phyloP scores from a whole-genome alignment of 2,329 filamentous ascomycete genomes.

The Aspergillus hiratsukae region DNA sequence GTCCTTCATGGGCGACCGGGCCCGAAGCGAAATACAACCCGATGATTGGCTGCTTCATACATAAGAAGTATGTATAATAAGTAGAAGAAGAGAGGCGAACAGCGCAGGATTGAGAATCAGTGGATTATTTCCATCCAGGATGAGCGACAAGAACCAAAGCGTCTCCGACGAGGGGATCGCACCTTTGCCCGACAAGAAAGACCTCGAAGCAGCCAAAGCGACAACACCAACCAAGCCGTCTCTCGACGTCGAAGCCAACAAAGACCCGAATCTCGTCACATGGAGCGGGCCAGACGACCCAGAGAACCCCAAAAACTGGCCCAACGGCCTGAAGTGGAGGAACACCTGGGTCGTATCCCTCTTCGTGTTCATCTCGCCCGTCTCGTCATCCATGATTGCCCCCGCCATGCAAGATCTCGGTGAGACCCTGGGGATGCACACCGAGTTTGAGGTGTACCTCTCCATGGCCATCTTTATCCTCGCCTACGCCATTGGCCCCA shows the following conservation, averaged over 20 bases:
- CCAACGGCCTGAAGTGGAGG: not conserved
- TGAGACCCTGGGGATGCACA: not conserved
- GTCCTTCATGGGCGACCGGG: not conserved
- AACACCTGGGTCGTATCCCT: not conserved
- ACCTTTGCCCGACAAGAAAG: not conserved
- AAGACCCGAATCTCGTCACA: not conserved
- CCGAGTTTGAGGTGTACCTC: not conserved
- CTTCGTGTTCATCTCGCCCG: not conserved
- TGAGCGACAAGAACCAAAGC: not conserved
- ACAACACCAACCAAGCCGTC: not conserved
- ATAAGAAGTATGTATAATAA: too few relatives aligned
- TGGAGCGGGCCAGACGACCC: not conserved
- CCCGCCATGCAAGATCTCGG: not conserved
- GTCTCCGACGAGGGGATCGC: not conserved
- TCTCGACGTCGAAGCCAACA: too few relatives aligned
- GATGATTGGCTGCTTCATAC: not conserved
- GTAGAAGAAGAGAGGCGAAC: too few relatives aligned
- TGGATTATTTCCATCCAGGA: not conserved
- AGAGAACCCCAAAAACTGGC: conserved; percentile 1
- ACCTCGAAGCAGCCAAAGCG: not conserved
- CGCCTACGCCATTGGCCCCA: not conserved
- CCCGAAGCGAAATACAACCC: not conserved
- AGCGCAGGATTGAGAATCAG: too few relatives aligned
- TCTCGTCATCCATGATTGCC: not conserved
- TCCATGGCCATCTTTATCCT: not conserved